Base-by-base conservation (phyloP, 495 filamentous ascomycete genomes). In the Aspergillus kassunensis region DNA sequence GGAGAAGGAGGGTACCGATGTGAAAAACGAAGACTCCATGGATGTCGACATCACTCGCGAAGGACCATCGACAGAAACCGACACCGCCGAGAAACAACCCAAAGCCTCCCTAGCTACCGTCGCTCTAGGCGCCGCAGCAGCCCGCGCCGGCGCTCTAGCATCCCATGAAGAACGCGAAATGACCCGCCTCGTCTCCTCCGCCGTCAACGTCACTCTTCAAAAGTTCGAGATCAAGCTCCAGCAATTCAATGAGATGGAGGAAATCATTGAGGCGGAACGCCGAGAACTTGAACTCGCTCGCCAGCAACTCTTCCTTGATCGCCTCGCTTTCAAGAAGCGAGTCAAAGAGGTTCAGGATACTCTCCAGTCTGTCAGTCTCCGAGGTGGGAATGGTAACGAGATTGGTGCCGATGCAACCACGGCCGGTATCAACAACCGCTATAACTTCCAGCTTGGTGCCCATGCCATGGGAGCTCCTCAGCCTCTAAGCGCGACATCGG, bases 161-260 rank as follows among this genome's bases (percentile, higher is more conserved):
- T 96, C 93, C 0, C 90, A 97, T 60, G 90, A 96, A 66, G 93
- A 98, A 69, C 90, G 93, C 23, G 89, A 95, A 65, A 92, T 96
- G 87, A 92, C 92, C 24, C 83, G 87, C 13, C 84, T 97, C 37
- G 88, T 97, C 19, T 90, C 89, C 10, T 81, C 88, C 2, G 76
- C 90, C 0, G 87, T 95, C 47, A 96, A 96, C 64, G 73, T 89
- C 13, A 90, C 86, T 15, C 77, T 96, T 24, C 80, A 89, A 60
- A 91, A 91, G 66, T 80, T 90, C 63, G 86, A 91, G 61, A 74
- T 91, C 49, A 91, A 91, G 74, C 75, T 93, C 44, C 82, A 87
- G 59, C 95, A 97, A 64, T 98, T 98, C 76, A 86, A 88, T 58
- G 95, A 97, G 71, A 89, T 98, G 80, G 93, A 98, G 62, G 75